These are phyloP conservation scores for Epichloe glyceriae DNA, from an alignment of 2,329 filamentous ascomycete genomes.

Conservation along the genomic window DNA sequence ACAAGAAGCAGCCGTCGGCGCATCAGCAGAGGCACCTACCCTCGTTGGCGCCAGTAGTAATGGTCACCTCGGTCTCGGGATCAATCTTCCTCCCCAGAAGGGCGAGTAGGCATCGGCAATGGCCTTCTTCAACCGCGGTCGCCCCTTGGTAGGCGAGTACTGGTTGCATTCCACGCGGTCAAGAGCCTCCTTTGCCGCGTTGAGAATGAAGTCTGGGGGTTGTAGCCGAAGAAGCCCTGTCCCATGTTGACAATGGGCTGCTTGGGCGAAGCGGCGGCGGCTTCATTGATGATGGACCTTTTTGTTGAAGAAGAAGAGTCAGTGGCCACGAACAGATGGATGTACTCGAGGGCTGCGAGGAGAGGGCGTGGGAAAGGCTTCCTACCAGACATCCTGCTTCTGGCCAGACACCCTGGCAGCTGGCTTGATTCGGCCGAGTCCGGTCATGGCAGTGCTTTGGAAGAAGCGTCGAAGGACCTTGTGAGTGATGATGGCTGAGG, in stretches of 20 bases:
- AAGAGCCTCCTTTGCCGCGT: conserved; percentile 82
- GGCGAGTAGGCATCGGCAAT: conserved; percentile 87
- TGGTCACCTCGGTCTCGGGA: conserved; percentile 84
- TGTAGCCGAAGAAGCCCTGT: conserved; percentile 76
- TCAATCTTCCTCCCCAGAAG: conserved; percentile 68
- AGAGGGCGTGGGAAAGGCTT: background rate
- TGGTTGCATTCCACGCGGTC: conserved; percentile 95
- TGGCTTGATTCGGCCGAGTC: conserved; percentile 34
- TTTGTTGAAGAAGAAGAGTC: background rate
- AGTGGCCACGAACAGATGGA: background rate
- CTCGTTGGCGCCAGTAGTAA: conserved; percentile 87
- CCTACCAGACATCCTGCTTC: conserved; percentile 39
- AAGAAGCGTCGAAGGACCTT: background rate
- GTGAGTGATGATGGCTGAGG: background rate
- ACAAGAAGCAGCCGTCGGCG: background rate
- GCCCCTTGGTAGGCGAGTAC: conserved; percentile 91
- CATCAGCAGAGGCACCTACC: conserved; percentile 16
- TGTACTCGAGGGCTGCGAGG: background rate
- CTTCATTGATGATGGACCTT: conserved; percentile 55
- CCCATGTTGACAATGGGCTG: conserved; percentile 55
- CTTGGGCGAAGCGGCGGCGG: conserved; percentile 46
- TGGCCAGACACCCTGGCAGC: conserved; percentile 36
- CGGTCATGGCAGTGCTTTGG: conserved; percentile 25
- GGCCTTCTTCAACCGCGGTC: conserved; percentile 82
- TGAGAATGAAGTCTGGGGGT: conserved; percentile 83